Conservation (phyloP, 2,329 filamentous ascomycete genomes). For the Bipolaris zeicola region DNA sequence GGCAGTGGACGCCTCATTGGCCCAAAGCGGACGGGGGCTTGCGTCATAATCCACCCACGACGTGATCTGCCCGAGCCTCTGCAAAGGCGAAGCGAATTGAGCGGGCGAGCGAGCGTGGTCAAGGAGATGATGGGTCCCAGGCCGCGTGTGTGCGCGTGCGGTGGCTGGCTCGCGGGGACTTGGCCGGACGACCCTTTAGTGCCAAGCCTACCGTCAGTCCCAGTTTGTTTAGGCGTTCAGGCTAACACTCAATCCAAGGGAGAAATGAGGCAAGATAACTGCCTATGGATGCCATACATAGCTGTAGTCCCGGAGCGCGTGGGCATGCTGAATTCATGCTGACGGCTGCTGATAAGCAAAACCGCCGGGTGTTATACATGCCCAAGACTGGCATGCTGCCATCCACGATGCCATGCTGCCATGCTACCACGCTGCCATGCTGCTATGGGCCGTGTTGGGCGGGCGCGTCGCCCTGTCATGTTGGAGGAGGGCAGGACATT, state of each 20-base stretch:
- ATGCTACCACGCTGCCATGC: background rate
- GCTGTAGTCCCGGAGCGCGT: too few species aligned
- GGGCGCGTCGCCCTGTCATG: constrained; percentile 23
- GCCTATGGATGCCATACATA: too few species aligned
- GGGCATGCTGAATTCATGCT: too few species aligned
- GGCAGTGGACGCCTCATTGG: background rate
- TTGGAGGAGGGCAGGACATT: background rate
- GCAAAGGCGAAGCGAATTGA: constrained; percentile 1
- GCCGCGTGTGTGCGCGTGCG: constrained; percentile 1
- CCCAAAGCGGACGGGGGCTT: background rate
- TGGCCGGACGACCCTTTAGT: constrained; percentile 5
- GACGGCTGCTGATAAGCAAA: background rate
- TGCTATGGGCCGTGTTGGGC: constrained; percentile 6
- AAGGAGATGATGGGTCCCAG: background rate
- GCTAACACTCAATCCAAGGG: background rate
- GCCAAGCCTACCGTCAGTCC: constrained; percentile 1
- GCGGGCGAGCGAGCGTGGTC: background rate
- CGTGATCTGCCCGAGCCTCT: background rate
- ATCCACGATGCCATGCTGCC: background rate
- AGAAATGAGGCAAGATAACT: background rate
- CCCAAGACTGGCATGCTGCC: background rate
- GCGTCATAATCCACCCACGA: constrained; percentile 9
- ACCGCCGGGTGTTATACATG: background rate
- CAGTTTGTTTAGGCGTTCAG: background rate
- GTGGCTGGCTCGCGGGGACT: constrained; percentile 10